These are phyloP conservation scores for Penicillium canariense DNA, from an alignment of 495 filamentous ascomycete genomes.

Conservation along the genomic window DNA sequence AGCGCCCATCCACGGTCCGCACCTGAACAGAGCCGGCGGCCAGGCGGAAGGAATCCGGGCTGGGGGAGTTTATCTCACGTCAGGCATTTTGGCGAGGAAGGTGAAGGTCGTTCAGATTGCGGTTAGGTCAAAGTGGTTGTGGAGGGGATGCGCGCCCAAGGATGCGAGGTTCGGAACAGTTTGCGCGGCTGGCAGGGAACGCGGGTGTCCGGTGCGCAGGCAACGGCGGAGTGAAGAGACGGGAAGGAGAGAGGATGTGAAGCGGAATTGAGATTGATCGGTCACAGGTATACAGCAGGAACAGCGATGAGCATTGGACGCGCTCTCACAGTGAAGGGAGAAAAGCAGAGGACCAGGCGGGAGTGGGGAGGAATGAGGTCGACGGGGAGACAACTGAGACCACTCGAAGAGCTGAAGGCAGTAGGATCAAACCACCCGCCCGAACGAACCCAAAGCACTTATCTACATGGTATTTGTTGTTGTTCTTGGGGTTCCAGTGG, in stretches of 20 bases:
- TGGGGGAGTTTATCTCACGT: conserved; percentile 29
- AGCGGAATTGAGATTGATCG: neutral
- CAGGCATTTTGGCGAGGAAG: conserved; percentile 38
- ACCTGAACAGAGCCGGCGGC: neutral
- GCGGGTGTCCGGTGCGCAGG: neutral
- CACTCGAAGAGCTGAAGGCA: neutral
- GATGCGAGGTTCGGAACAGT: conserved; percentile 10
- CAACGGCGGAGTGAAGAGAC: conserved; percentile 1
- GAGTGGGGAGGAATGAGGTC: conserved; percentile 21
- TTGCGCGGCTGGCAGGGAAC: conserved; percentile 3
- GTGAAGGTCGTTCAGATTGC: neutral
- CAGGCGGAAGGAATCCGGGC: neutral
- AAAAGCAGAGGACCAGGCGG: conserved; percentile 9
- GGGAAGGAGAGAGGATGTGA: neutral
- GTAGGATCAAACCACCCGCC: neutral
- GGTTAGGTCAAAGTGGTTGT: neutral
- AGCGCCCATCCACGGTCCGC: neutral
- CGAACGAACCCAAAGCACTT: neutral
- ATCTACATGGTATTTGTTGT: neutral
- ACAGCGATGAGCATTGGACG: neutral
- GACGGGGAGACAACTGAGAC: conserved; percentile 11
- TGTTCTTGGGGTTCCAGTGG: neutral
- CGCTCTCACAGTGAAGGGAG: conserved; percentile 6
- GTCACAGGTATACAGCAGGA: neutral
- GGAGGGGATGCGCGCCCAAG: conserved; percentile 8